Evolutionary conservation across 192 early-diverging fungal species (phyloP), one percentile per base, ranked within the genome.

Genomic region (Phlyctochytrium bullatum): DNA sequence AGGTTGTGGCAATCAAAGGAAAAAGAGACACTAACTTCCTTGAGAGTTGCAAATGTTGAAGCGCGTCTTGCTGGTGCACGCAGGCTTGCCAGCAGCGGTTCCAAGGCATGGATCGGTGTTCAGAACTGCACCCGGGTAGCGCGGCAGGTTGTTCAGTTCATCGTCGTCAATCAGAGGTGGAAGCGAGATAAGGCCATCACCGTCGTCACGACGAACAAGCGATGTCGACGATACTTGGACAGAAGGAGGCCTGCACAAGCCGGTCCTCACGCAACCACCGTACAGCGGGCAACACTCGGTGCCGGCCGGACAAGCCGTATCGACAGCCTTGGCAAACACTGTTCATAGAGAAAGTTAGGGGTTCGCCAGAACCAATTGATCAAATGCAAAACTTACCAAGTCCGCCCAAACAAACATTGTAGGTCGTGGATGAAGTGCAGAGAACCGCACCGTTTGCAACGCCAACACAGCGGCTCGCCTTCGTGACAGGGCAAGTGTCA

Each of bases 21-120:
- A n/a, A n/a, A n/a, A n/a, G n/a, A n/a, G n/a, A n/a, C n/a, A n/a
- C 40, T 14, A 47, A 47, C 40, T 20, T 47, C 40, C 40, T 47
- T 47, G 40, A 6, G 40, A 6, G 20, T 47, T 47, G 40, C 40
- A 47, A 47, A 47, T 47, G 54, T 57, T 57, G 54, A 57, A 57
- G 6, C 12, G 6, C 12, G 10, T 57, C 6, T 10, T 10, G 27
- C 54, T 25, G 6, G 54, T 57, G 27, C 54, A 57, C 12, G 27
- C 54, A 57, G 25, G 10, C 54, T 14, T 6, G 54, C 25, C 25
- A 6, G 54, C 14, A 6, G 54, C 20, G 20, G 16, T 14, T 20
- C 54, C 54, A 57, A 28, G 20, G 27, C 54, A 57, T 10, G 54
- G 54, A 25, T 57, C 25, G 4, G 27, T 10, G 54, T 25, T 6